These are phyloP conservation scores for Thelephora terrestris DNA, from an alignment of 1,284 basidiomycete genomes.

Conservation along the genomic window DNA sequence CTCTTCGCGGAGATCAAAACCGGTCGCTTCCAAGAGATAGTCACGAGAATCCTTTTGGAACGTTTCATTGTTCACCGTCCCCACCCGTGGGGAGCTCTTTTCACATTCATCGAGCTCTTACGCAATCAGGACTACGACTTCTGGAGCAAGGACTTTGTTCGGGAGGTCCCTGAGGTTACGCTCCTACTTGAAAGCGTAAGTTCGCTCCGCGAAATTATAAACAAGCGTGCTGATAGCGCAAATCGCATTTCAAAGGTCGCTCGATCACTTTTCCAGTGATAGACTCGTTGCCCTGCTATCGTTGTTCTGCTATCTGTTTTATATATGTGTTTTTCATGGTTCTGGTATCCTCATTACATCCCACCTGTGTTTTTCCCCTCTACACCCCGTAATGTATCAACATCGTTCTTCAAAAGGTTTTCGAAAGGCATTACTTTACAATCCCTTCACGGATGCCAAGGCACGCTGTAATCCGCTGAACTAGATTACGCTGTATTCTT, in stretches of 20 bases:
- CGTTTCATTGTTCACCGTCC: constrained; percentile 90
- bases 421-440: background rate
- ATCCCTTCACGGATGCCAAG: no score
- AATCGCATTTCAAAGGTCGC: constrained; percentile 39
- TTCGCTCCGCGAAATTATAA: constrained; percentile 9
- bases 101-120: constrained; percentile 89
- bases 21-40: constrained; percentile 79
- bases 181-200: constrained; percentile 72
- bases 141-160: constrained; percentile 77
- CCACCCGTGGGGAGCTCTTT: constrained; percentile 94
- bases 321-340: constrained; percentile 39
- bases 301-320: constrained; percentile 49
- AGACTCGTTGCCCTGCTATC: constrained; percentile 45
- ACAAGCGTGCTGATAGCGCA: no score
- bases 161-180: constrained; percentile 72
- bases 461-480: no score
- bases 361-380: constrained; percentile 22
- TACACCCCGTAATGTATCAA: constrained; percentile 62
- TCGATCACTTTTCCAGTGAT: constrained; percentile 62
- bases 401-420: constrained; percentile 20
- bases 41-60: constrained; percentile 88
- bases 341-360: constrained; percentile 18
- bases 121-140: constrained; percentile 79
- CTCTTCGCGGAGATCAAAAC: constrained; percentile 73
- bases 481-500: no score